Percentiles rank a stretch among this genome's conserved stretches.
Evolutionary conservation across 2,329 filamentous ascomycete genomes (phyloP).

Genomic region (Gliomastix tumulicola): DNA sequence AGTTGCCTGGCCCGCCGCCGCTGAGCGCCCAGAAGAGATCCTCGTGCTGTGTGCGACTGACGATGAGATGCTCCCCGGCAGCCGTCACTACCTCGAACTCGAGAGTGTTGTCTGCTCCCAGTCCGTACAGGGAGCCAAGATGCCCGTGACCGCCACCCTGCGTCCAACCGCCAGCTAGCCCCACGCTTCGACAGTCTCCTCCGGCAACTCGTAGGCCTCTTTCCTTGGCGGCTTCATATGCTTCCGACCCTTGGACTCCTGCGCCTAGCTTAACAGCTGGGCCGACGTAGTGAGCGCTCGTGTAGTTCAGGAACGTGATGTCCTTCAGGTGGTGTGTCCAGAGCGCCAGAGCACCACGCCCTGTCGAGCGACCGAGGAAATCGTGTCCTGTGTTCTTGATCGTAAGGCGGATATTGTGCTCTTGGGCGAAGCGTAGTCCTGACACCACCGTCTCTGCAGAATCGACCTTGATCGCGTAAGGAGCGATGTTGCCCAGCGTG

Average conservation of each 20-base stretch:
- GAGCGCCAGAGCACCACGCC: constrained; percentile 26
- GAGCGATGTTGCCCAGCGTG: background rate
- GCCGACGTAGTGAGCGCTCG: constrained; percentile 1
- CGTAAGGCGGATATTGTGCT: background rate
- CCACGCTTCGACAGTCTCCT: too few species aligned
- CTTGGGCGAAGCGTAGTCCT: background rate
- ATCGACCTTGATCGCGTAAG: background rate
- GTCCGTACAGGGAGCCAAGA: constrained; percentile 42
- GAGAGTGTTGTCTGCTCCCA: constrained; percentile 52
- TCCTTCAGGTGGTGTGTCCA: constrained; percentile 32
- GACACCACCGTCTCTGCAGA: background rate
- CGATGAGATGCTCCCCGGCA: constrained; percentile 35
- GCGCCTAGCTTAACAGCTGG: constrained; percentile 44
- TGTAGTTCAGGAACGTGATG: constrained; percentile 32
- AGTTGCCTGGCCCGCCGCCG: constrained; percentile 49
- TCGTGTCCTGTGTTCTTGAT: too few species aligned
- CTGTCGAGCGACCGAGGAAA: constrained; percentile 25
- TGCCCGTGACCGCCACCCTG: constrained; percentile 54
- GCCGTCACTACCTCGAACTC: constrained; percentile 48
- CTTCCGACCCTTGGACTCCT: constrained; percentile 42
- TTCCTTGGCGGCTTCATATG: constrained; percentile 32
- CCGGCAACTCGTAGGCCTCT: constrained; percentile 37
- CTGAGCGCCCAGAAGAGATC: constrained; percentile 59
- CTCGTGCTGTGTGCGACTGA: constrained; percentile 31
- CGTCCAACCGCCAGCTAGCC: constrained; percentile 53